Evolutionary conservation across 23 red algal species (phyloP), one percentile per base, ranked within the genome.

Genomic region (Gracilaria caudata): DNA sequence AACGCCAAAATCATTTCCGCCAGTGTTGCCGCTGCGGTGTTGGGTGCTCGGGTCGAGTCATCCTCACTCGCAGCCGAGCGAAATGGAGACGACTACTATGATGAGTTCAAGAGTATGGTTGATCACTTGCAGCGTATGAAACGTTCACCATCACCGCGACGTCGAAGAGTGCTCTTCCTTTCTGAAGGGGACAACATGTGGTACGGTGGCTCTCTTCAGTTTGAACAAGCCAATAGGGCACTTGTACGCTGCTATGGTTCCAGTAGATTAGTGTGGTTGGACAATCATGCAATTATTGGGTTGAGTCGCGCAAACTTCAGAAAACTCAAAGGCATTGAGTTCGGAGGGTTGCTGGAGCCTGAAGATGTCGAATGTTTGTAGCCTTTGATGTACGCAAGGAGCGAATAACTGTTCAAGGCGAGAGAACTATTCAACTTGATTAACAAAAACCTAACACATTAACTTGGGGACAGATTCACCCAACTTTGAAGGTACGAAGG

Each of bases 301-400:
- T 51, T 86, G 47, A 70, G 64, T 32, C 64, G 65, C 4, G 65
- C 32, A 58, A 45, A 75, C 41, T 86, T 53, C 38, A 45, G 30
- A 19, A 86, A 86, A 44, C 63, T 86, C 44, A 64, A 51, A 0
- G 21, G 46, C 29, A 47, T 57, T 73, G 51, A 68, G 9, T 86
- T 86, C 30, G 61, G 44, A n/a, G 82, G 82, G 13, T 17, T 86
- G 25, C 65, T 86, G 6, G 82, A 86, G 28, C 61, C 65, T 0
- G 82, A 71, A 16, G 82, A 75, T 72, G 46, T 86, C 23, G 80
- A 83, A 65, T 59, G 45, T 51, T 77, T 77, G 29, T 77, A 55
- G 51, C 72, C 9, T 25, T 49, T 49, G 6, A 29, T 51, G 68
- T 14, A 68, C 13, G 13, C 12, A 17, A 8, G 12, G 5, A 53